These are phyloP conservation scores for Yamadazyma diddensiae DNA, from an alignment of 1,139 yeast genomes.

Conservation along the genomic window DNA sequence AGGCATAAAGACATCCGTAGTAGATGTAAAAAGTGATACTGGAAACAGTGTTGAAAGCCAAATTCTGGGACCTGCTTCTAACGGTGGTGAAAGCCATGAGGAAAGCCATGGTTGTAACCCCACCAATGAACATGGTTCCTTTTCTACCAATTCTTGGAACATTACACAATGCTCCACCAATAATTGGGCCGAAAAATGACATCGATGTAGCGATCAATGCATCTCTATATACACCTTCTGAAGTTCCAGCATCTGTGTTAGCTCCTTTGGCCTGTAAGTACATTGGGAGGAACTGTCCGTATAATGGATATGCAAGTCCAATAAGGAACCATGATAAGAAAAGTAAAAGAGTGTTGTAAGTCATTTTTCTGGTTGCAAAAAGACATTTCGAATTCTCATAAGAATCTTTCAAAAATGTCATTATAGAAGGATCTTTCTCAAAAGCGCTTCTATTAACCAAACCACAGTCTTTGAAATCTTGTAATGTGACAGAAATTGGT, in stretches of 20 bases:
- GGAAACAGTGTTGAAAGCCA: slow-evolving; percentile 51
- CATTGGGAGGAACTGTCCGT: slow-evolving; percentile 48
- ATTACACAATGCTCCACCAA: slow-evolving; percentile 46
- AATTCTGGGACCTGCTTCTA: slow-evolving; percentile 46
- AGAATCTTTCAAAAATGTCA: slow-evolving; percentile 15
- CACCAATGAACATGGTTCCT: slow-evolving; percentile 55
- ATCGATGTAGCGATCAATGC: slow-evolving; percentile 48
- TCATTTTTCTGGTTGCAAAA: slow-evolving; percentile 37
- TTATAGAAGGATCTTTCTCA: slow-evolving; percentile 14
- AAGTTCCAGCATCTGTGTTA: slow-evolving; percentile 30
- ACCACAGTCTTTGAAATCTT: slow-evolving; percentile 28
- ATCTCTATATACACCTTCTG: slow-evolving; percentile 47
- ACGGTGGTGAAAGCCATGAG: slow-evolving; percentile 58
- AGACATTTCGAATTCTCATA: slow-evolving; percentile 28
- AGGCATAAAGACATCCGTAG: slow-evolving; percentile 55
- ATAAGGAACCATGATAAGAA: slow-evolving; percentile 48
- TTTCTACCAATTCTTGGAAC: slow-evolving; percentile 52
- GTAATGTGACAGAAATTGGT: slow-evolving; percentile 26
- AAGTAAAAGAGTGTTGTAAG: slow-evolving; percentile 37
- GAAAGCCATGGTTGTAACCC: slow-evolving; percentile 49
- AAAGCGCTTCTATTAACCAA: slow-evolving; percentile 19
- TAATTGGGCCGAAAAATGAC: slow-evolving; percentile 55
- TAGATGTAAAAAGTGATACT: slow-evolving; percentile 50
- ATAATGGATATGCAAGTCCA: slow-evolving; percentile 53
- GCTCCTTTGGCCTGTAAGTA: slow-evolving; percentile 48